phyloP scores from a whole-genome alignment of 495 filamentous ascomycete genomes.

The Monascus purpureus region DNA sequence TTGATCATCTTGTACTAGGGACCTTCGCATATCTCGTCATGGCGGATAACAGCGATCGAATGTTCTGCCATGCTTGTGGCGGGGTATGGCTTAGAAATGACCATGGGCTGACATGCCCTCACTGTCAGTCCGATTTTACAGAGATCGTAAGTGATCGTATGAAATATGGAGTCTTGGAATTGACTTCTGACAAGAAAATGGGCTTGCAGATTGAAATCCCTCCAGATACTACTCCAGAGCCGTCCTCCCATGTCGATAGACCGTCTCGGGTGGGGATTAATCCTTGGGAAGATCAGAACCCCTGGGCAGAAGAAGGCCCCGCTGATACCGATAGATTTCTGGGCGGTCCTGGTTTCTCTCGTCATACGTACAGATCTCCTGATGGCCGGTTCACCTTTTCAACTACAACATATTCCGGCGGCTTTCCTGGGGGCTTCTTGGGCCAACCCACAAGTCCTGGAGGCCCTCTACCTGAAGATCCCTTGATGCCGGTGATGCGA shows the following conservation, averaged over 20 bases:
- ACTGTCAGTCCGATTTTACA: slow-evolving; percentile 60
- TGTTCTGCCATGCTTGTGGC: slow-evolving; percentile 70
- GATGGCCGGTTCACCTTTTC: slow-evolving; percentile 26
- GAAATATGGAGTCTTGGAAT: neutral
- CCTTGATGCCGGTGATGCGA: slow-evolving; percentile 18
- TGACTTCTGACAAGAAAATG: neutral
- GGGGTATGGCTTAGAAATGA: slow-evolving; percentile 67
- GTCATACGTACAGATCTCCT: slow-evolving; percentile 33
- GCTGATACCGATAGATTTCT: slow-evolving; percentile 30
- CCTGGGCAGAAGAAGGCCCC: slow-evolving; percentile 22
- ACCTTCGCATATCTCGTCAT: slow-evolving; percentile 3
- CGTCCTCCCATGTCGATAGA: slow-evolving; percentile 8
- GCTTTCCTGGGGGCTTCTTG: slow-evolving; percentile 7
- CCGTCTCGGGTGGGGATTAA: slow-evolving; percentile 3
- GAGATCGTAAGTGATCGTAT: slow-evolving; percentile 48
- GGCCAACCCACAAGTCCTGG: slow-evolving; percentile 7
- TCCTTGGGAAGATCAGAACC: slow-evolving; percentile 23
- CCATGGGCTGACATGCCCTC: slow-evolving; percentile 55
- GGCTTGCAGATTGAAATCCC: slow-evolving; percentile 23
- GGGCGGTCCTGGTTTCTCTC: slow-evolving; percentile 27
- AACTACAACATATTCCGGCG: slow-evolving; percentile 16
- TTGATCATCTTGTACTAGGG: no score
- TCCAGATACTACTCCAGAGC: slow-evolving; percentile 13
- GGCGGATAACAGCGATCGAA: slow-evolving; percentile 41
- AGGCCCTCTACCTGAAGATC: slow-evolving; percentile 7